These are phyloP conservation scores for Xylaria polymorpha DNA, from an alignment of 2,329 filamentous ascomycete genomes.

Conservation along the genomic window DNA sequence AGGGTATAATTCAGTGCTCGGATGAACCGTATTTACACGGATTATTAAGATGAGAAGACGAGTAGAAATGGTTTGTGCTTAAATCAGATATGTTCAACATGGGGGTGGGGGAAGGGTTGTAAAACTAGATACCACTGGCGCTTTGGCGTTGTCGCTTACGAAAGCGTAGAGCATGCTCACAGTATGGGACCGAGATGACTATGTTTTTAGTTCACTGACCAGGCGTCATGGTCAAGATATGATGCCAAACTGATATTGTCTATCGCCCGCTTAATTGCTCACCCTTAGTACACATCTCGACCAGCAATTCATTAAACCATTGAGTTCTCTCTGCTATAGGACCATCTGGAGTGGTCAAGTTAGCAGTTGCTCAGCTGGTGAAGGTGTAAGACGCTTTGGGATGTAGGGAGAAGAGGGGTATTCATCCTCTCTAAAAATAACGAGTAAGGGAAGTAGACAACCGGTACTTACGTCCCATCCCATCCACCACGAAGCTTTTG, in stretches of 20 bases:
- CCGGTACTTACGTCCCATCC: conserved; percentile 65
- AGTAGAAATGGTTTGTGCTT: not conserved
- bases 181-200: conserved; percentile 1
- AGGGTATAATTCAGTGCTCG: not conserved
- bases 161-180: conserved; percentile 17
- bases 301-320: conserved; percentile 75
- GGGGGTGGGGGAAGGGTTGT: conserved; percentile 3
- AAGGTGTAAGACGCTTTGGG: not conserved
- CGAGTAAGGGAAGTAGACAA: not conserved
- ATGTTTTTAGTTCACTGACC: not conserved
- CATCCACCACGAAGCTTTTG: conserved; percentile 69
- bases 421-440: not conserved
- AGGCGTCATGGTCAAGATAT: not conserved
- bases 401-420: not conserved
- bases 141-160: conserved; percentile 30
- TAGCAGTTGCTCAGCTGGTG: conserved; percentile 9
- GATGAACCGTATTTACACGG: not conserved
- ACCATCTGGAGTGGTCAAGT: conserved; percentile 60
- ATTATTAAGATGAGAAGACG: not conserved
- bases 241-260: not conserved
- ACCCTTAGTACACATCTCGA: conserved; percentile 65
- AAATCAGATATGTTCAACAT: not conserved
- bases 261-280: conserved; percentile 56
- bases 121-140: conserved; percentile 33
- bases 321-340: conserved; percentile 75